Conservation (phyloP, 805 yeast species). For the Dipodascus geniculatus region DNA sequence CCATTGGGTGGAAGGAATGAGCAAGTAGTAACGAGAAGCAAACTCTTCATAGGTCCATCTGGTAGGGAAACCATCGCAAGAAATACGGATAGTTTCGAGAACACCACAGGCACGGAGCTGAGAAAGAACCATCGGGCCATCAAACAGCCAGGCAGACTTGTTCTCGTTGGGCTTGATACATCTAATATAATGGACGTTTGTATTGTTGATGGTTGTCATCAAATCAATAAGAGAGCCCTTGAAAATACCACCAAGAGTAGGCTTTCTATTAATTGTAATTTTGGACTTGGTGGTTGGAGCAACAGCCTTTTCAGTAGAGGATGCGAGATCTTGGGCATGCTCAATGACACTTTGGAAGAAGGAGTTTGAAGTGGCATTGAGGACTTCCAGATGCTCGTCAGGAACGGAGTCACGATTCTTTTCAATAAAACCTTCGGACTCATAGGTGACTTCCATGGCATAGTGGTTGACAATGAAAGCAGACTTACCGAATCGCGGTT, state of each 20-base stretch:
- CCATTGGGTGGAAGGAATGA: slow-evolving; percentile 64
- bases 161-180: slow-evolving; percentile 95
- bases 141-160: slow-evolving; percentile 92
- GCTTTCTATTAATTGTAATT: slow-evolving; percentile 51
- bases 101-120: slow-evolving; percentile 99
- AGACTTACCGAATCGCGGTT: slow-evolving; percentile 88
- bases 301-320: slow-evolving; percentile 35
- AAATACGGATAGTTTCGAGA: slow-evolving; percentile 86
- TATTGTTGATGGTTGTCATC: slow-evolving; percentile 85
- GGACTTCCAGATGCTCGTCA: slow-evolving; percentile 83
- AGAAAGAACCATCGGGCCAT: slow-evolving; percentile 86
- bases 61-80: slow-evolving; percentile 97
- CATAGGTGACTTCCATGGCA: slow-evolving; percentile 88
- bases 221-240: slow-evolving; percentile 84
- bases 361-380: slow-evolving; percentile 55
- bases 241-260: slow-evolving; percentile 91
- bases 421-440: slow-evolving; percentile 89
- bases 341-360: slow-evolving; percentile 30
- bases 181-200: slow-evolving; percentile 93
- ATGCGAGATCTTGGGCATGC: slow-evolving; percentile 36
- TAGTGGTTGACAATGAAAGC: slow-evolving; percentile 87
- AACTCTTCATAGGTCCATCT: slow-evolving; percentile 93
- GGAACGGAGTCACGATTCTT: slow-evolving; percentile 96
- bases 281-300: slow-evolving; percentile 32
- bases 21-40: slow-evolving; percentile 76